phyloP scores from a whole-genome alignment of 257 asterid species.

The Nemophila menziesii region DNA sequence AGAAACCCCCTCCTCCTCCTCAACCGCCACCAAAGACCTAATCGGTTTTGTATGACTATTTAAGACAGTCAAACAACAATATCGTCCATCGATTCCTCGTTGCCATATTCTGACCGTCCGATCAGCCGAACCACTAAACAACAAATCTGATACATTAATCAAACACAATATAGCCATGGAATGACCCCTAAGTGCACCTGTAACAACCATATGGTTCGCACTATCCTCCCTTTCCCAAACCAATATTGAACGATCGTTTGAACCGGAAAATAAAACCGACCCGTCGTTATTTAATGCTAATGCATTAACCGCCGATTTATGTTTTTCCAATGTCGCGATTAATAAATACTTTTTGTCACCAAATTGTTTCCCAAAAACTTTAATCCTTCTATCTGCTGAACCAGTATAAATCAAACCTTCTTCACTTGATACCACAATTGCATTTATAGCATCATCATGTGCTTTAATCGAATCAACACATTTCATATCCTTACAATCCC shows the following conservation, averaged over 20 bases:
- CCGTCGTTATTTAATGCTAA: conserved; percentile 49
- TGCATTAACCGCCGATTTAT: conserved; percentile 79
- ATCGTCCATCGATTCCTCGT: conserved; percentile 42
- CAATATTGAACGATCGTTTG: conserved; percentile 72
- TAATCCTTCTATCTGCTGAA: conserved; percentile 61
- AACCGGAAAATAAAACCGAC: conserved; percentile 67
- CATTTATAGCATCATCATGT: conserved; percentile 82
- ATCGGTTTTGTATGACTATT: conserved; percentile 75
- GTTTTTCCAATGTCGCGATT: conserved; percentile 58
- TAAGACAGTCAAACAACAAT: conserved; percentile 53
- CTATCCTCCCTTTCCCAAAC: conserved; percentile 92
- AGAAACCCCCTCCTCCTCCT: conserved; percentile 7
- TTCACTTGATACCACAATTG: conserved; percentile 26
- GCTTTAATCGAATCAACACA: conserved; percentile 57
- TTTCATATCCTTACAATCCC: conserved; percentile 25
- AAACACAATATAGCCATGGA: conserved; percentile 53
- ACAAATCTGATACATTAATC: conserved; percentile 38
- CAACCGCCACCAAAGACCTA: conserved; percentile 46
- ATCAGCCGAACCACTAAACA: conserved; percentile 83
- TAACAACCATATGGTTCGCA: conserved; percentile 62
- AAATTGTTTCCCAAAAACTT: conserved; percentile 40
- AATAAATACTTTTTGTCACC: conserved; percentile 28
- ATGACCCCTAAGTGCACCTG: conserved; percentile 81
- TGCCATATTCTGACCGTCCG: conserved; percentile 81
- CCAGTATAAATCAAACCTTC: conserved; percentile 64